These are phyloP conservation scores for Russula vinacea DNA, from an alignment of 768 basidiomycete species.

Conservation along the genomic window DNA sequence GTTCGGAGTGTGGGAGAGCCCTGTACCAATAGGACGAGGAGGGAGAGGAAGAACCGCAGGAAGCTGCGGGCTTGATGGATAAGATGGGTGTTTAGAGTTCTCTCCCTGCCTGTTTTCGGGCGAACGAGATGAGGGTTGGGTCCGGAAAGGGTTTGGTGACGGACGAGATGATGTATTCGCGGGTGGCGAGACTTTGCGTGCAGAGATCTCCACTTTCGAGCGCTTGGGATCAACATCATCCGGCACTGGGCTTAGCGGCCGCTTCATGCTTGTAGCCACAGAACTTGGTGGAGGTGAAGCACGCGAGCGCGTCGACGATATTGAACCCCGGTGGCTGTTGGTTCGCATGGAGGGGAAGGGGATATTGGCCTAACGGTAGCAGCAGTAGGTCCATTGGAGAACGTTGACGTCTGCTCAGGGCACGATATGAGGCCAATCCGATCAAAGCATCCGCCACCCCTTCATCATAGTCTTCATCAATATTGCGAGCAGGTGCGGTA, in stretches of 20 bases:
- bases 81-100: conserved; percentile 29
- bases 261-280: conserved; percentile 48
- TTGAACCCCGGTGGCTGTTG: conserved; percentile 58
- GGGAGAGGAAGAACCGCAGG: conserved; percentile 67
- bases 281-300: conserved; percentile 54
- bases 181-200: conserved; percentile 56
- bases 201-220: conserved; percentile 51
- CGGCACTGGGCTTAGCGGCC: conserved; percentile 63
- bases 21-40: conserved; percentile 64
- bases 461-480: conserved; percentile 95
- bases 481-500: conserved; percentile 58
- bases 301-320: conserved; percentile 63
- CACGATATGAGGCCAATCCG: conserved; percentile 44
- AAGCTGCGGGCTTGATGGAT: conserved; percentile 51
- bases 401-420: conserved; percentile 29
- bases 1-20: conserved; percentile 42
- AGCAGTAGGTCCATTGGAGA: conserved; percentile 24
- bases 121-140: conserved; percentile 65
- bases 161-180: conserved; percentile 47
- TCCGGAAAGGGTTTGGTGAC: conserved; percentile 71
- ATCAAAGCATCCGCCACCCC: conserved; percentile 85
- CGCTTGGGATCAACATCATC: conserved; percentile 61
- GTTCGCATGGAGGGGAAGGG: conserved; percentile 45
- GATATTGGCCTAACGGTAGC: conserved; percentile 23
- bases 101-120: conserved; percentile 54